Conservation (phyloP, 371 early-diverging fungal genomes). For the Rhizopus delemar region DNA sequence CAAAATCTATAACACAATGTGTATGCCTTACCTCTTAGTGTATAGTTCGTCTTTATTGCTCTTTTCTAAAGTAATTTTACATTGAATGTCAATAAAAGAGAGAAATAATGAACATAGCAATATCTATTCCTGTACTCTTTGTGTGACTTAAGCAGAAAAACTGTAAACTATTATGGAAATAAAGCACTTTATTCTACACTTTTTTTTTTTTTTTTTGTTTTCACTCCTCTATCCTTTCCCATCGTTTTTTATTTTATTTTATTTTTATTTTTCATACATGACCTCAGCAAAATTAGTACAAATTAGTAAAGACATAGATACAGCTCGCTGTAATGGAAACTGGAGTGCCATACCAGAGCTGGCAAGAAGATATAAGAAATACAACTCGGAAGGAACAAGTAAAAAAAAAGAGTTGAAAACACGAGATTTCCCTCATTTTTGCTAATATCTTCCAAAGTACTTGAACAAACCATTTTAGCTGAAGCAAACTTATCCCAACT, state of each 20-base stretch:
- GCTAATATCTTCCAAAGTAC: slow-evolving; percentile 23
- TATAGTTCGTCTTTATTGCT: too few species aligned
- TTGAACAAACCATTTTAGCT: slow-evolving; percentile 50
- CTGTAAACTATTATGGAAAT: slow-evolving; percentile 9
- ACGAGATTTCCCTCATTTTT: too few species aligned
- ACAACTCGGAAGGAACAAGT: slow-evolving; percentile 62
- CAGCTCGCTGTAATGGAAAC: slow-evolving; percentile 52
- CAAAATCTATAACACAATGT: too few species aligned
- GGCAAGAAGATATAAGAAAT: slow-evolving; percentile 63
- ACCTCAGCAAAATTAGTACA: slow-evolving; percentile 34
- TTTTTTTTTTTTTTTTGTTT: not conserved
- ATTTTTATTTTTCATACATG: slow-evolving; percentile 15
- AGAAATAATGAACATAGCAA: not conserved
- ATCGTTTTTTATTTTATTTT: slow-evolving; percentile 7
- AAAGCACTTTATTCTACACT: slow-evolving; percentile 5
- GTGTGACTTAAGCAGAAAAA: not conserved
- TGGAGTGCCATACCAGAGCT: slow-evolving; percentile 58
- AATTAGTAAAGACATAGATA: slow-evolving; percentile 51
- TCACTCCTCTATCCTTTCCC: slow-evolving; percentile 1
- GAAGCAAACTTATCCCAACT: slow-evolving; percentile 30
- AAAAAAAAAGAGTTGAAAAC: slow-evolving; percentile 12
- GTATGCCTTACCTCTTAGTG: too few species aligned
- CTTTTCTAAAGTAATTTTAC: not conserved
- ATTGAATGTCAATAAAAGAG: not conserved
- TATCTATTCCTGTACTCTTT: not conserved